A percentile compares a stretch with the other conserved stretches of the same genome.
Evolutionary conservation across 148 eudicot genomes (phyloP).

Genomic region (Arbutus unedo): DNA sequence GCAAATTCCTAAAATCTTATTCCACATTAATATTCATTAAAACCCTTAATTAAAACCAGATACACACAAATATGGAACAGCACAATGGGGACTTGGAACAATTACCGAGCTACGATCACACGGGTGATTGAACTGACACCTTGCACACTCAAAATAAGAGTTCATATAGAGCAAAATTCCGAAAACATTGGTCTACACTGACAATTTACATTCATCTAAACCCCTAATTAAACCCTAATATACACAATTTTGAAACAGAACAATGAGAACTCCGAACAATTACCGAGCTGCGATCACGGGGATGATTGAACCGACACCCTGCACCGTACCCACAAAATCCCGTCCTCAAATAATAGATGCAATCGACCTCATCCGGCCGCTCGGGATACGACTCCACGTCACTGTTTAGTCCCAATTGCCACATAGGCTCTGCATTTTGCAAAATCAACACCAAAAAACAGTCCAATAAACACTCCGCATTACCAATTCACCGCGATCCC

Average conservation of each 20-base stretch:
- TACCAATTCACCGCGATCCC: conserved; percentile 11
- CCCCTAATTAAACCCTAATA: conserved; percentile 20
- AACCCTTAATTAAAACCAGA: conserved; percentile 20
- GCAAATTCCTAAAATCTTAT: neutral
- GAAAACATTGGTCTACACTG: neutral
- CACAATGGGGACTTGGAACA: neutral
- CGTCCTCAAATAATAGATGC: conserved; percentile 64
- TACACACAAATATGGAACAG: conserved; percentile 1
- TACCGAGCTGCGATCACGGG: conserved; percentile 61
- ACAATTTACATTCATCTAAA: conserved; percentile 13
- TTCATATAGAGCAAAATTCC: neutral
- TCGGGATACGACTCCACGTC: conserved; percentile 63
- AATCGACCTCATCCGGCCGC: conserved; percentile 75
- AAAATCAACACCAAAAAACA: conserved; percentile 22
- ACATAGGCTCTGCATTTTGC: conserved; percentile 62
- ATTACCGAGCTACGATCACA: neutral
- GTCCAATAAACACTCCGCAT: conserved; percentile 19
- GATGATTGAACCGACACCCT: conserved; percentile 92
- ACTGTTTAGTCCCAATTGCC: conserved; percentile 53
- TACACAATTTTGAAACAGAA: neutral
- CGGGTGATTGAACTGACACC: no score
- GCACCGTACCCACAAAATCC: conserved; percentile 82
- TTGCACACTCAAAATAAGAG: no score
- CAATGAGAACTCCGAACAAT: neutral
- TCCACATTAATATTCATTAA: conserved; percentile 10